Evolutionary conservation across 2,329 filamentous ascomycete genomes (phyloP), one percentile per base, ranked within the genome.

Genomic region (Cyclaneusma minus): DNA sequence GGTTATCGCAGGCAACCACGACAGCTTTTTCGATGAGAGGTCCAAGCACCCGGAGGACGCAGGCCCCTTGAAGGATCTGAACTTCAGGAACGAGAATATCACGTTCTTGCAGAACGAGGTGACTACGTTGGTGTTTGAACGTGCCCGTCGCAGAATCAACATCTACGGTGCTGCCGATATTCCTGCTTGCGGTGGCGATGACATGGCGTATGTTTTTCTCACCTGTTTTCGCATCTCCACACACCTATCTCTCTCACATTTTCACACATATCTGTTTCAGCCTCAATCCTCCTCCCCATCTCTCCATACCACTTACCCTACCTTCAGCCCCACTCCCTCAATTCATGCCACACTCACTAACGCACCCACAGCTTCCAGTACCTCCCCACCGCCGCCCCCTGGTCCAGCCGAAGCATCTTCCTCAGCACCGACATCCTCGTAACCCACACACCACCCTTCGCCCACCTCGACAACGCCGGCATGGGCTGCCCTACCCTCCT

Each of bases 1-100:
- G 13, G 66, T 85, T 18, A 71, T 95, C 16, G 70, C 72, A 16
- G 87, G 87, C 1, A 94, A 94, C 46, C 87, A 94, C 49, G 87
- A 94, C 45, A 75, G 70, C 41, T 91, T 71, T 57, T 78, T 92
- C 34, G 87, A 92, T 49, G 58, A 66, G 13, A 58, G 60, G 17
- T 71, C 69, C 9, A 63, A 79, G 4, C 50, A 48, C 10, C 52
- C 60, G 7, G 57, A 64, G 23, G 71, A 82, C 43, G 58, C 60
- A 12, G 44, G 56, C n/a, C 51, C 54, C 2, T 48, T 49, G n/a
- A 54, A 55, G 34, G 50, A 48, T 16, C 59, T 85, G 10, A 58
- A 82, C 39, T 72, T 81, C 56, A 7, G 13, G 8, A 16, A 29
- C 5, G 72, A 65, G 28, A 60, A 60, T 22, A 55, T 93, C 24